A percentile compares a stretch with the other conserved stretches of the same genome.
These are phyloP conservation scores for Nemania sp. DNA, from an alignment of 2,329 filamentous ascomycete species.

Conservation along the genomic window DNA sequence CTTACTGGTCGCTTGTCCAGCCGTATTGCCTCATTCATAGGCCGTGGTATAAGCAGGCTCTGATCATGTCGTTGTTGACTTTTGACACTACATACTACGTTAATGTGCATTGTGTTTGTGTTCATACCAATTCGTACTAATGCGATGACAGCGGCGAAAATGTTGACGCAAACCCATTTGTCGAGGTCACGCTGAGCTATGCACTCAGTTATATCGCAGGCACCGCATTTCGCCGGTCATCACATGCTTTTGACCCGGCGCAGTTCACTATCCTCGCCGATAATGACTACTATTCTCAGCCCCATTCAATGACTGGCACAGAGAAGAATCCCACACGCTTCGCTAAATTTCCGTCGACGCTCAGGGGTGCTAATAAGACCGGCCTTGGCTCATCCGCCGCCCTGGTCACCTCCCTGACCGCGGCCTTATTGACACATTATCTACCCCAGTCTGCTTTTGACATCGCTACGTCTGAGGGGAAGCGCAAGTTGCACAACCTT, in stretches of 20 bases:
- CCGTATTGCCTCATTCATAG: not conserved
- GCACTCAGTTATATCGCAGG: constrained; percentile 77
- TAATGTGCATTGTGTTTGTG: not conserved
- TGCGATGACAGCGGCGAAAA: constrained; percentile 46
- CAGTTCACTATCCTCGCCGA: constrained; percentile 88
- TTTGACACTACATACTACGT: no score
- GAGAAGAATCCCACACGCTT: constrained; percentile 58
- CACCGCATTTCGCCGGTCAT: constrained; percentile 42
- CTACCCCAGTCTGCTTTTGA: constrained; percentile 61
- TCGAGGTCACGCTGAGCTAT: constrained; percentile 89
- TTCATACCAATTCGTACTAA: not conserved
- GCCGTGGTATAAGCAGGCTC: not conserved
- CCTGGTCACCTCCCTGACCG: constrained; percentile 84
- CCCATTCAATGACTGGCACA: constrained; percentile 42
- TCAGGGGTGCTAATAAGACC: constrained; percentile 87
- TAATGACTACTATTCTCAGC: constrained; percentile 93
- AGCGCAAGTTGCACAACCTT: constrained; percentile 79
- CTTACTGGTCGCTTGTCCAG: not conserved
- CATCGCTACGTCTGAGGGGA: constrained; percentile 56
- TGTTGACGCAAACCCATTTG: constrained; percentile 73
- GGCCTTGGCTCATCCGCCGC: constrained; percentile 94
- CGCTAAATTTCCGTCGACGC: constrained; percentile 73
- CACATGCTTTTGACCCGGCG: constrained; percentile 63
- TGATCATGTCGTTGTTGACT: no score
- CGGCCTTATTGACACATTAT: constrained; percentile 76